Evolutionary conservation across 371 early-diverging fungal species (phyloP), one percentile per base, ranked within the genome.

Genomic region (Smittium culicis): DNA sequence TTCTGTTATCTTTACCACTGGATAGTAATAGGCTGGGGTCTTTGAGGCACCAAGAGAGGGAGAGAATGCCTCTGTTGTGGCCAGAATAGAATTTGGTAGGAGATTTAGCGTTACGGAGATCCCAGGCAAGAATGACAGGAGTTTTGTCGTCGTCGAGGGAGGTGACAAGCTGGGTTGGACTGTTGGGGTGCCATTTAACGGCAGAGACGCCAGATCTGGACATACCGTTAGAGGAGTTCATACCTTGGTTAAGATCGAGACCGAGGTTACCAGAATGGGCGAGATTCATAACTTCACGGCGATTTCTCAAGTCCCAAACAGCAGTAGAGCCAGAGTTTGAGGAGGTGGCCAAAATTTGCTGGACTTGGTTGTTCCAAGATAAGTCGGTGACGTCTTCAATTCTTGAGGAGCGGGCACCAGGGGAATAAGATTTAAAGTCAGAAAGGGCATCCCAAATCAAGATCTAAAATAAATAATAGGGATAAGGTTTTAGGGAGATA

Each of bases 261-360:
- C 54, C 58, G 54, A 30, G 35, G 32, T 85, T 86, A 28, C 82
- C 82, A 54, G 81, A 81, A 29, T 80, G 79, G 33, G 83, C 76
- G 32, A 98, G 82, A 35, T 83, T 79, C 70, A 93, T 86, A 32
- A 95, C 83, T 74, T 98, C 96, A 56, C 89, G 83, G 45, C 86
- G 81, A 69, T 86, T 87, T 59, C 91, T 84, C 68, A 96, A 80
- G 81, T 96, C 96, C 96, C 96, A 96, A 24, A 96, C 87, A 29
- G 93, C 94, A 2, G 93, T 91, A 72, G 88, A 82, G 29, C 98
- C 96, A 64, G 92, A 90, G 66, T 86, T 88, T 33, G 90, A 88
- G n/a, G 90, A 87, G 1, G 91, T 90, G 3, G 94, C 93, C 65
- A 98, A 79, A 73, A 98, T 98, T 69, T 95, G 92, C 60, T 87